These are phyloP conservation scores for Botryobasidium botryosum DNA, from an alignment of 768 basidiomycete species.

Conservation along the genomic window DNA sequence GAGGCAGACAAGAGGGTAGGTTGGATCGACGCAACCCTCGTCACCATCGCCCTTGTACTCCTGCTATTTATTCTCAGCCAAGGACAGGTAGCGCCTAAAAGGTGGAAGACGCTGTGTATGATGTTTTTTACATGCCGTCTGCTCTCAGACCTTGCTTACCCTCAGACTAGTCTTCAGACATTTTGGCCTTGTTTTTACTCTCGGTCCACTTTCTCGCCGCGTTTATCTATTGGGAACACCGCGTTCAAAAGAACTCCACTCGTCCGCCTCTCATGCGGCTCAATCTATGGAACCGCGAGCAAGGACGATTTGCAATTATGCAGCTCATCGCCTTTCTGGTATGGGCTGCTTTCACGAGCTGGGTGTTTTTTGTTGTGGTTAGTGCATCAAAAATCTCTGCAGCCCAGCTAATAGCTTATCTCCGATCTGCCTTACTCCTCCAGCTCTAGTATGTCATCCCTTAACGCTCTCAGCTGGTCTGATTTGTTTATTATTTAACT, in stretches of 20 bases:
- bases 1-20: slow-evolving; percentile 35
- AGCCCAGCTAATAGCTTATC: background rate
- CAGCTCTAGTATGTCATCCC: slow-evolving; percentile 3
- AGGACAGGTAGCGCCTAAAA: slow-evolving; percentile 37
- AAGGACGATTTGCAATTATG: slow-evolving; percentile 44
- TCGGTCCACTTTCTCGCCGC: slow-evolving; percentile 35
- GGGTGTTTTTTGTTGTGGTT: slow-evolving; percentile 35
- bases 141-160: slow-evolving; percentile 11
- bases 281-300: slow-evolving; percentile 41
- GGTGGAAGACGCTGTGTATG: slow-evolving; percentile 45
- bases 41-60: slow-evolving; percentile 48
- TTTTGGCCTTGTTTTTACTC: slow-evolving; percentile 48
- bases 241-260: slow-evolving; percentile 35
- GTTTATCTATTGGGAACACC: slow-evolving; percentile 52
- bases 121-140: slow-evolving; percentile 9
- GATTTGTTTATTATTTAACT: background rate
- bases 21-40: slow-evolving; percentile 55
- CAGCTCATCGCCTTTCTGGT: slow-evolving; percentile 46
- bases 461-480: background rate
- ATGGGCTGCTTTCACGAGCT: slow-evolving; percentile 26
- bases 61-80: slow-evolving; percentile 60
- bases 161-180: slow-evolving; percentile 33
- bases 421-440: background rate
- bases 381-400: no score
- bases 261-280: slow-evolving; percentile 55